Base-by-base conservation (phyloP, 257 asterid species). In the Perilla frutescens region DNA sequence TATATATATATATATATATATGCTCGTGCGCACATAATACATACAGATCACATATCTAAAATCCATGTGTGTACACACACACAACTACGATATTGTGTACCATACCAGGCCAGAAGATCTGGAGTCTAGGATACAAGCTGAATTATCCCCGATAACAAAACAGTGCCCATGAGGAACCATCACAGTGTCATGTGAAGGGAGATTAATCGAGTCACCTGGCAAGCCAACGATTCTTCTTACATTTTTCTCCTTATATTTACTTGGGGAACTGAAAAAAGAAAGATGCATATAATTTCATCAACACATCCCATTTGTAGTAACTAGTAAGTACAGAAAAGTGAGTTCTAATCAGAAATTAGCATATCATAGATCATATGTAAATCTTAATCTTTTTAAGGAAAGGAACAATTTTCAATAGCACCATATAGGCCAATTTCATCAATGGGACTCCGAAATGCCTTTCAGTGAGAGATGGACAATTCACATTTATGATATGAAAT, bases 101-200 rank as follows among this genome's bases (percentile, higher is more conserved):
- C 84, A 36, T 91, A 94, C 96, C 81, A 96, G 88, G 62, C 99
- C 99, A 74, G 74, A 66, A 14, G 96, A 85, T 75, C 97, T 85
- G 3, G 98, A 92, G 79, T 95, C 99, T 43, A 78, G 64, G 88
- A 96, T 95, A 64, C 75, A 81, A 68, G 85, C 88, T 3, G 84
- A 76, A 76, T 95, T 92, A 83, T 92, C 99, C 41, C 99, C 99
- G 63, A 82, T 90, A 65, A 92, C 96, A 97, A 96, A 95, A 79
- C 98, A 95, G 78, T 89, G 97, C 68, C 99, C 98, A 71, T 86
- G 88, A 12, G 99, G 98, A 59, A 95, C 64, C 81, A 79, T 74
- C 68, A 87, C 73, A 4, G 84, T 73, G 73, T 95, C 96, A 43
- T 79, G 74, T 40, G 88, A 74, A 29, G 89, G 76, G 70, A 80